phyloP scores from a whole-genome alignment of 106 monocot species.

The Chionographis japonica region DNA sequence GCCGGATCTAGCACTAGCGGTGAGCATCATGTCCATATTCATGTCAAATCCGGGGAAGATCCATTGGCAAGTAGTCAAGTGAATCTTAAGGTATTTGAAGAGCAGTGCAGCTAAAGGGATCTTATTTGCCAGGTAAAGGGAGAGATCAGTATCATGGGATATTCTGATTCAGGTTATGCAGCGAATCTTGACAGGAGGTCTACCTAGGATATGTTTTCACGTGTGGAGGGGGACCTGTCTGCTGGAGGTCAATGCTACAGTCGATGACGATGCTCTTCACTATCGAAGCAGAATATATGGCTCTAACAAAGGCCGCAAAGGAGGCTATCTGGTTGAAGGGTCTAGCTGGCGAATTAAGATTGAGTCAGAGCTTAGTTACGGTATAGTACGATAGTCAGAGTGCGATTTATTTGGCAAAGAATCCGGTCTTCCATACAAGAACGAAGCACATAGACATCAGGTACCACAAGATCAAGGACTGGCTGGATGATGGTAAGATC shows the following conservation, averaged over 20 bases:
- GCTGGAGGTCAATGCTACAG: neutral
- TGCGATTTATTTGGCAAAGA: neutral
- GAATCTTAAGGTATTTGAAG: neutral
- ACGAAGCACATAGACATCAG: too few relatives aligned
- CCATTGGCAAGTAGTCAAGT: neutral
- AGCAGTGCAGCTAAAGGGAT: too few relatives aligned
- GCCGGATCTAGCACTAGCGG: neutral
- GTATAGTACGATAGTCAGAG: neutral
- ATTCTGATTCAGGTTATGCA: neutral
- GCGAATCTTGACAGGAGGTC: neutral
- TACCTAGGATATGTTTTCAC: neutral
- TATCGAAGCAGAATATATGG: neutral
- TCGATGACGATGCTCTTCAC: neutral
- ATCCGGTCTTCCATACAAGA: too few relatives aligned
- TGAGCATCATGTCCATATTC: conserved; percentile 4
- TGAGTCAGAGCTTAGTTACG: neutral
- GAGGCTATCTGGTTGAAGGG: neutral
- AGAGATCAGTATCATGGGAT: neutral
- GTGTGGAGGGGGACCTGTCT: too few relatives aligned
- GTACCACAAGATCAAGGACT: too few relatives aligned
- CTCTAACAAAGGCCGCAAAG: neutral
- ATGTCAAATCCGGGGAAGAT: conserved; percentile 5
- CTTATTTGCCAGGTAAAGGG: neutral
- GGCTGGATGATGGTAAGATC: neutral
- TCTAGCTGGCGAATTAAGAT: neutral